phyloP scores from a whole-genome alignment of 2,329 filamentous ascomycete genomes.

The Pseudocercospora vitis region DNA sequence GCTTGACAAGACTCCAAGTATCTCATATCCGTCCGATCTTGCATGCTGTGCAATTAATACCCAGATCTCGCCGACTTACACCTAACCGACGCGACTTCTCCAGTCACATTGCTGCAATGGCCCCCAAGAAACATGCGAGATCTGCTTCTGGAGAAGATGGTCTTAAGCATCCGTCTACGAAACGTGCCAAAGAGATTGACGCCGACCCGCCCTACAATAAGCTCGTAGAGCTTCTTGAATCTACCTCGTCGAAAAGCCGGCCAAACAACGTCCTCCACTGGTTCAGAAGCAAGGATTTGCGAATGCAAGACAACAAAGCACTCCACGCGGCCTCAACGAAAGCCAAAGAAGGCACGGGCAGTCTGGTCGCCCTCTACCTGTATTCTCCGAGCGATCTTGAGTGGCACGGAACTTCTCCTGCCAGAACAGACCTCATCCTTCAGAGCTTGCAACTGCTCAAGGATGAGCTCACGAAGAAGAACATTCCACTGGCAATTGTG shows the following conservation, averaged over 20 bases:
- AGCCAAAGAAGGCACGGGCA: conserved; percentile 46
- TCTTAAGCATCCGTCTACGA: conserved; percentile 48
- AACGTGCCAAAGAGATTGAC: conserved; percentile 53
- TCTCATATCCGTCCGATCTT: not conserved
- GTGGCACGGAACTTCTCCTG: conserved; percentile 53
- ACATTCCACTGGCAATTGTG: conserved; percentile 52
- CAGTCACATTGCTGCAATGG: conserved; percentile 4
- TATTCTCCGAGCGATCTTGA: conserved; percentile 50
- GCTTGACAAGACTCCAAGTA: not conserved
- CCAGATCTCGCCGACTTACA: not conserved
- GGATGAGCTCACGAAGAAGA: conserved; percentile 47
- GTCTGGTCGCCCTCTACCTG: conserved; percentile 49
- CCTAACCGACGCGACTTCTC: not conserved
- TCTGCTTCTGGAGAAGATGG: conserved; percentile 24
- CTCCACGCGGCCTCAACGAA: conserved; percentile 49
- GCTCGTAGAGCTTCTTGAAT: conserved; percentile 42
- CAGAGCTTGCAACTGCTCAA: conserved; percentile 48
- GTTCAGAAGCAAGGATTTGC: conserved; percentile 54
- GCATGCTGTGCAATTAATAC: not conserved
- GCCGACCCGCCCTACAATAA: conserved; percentile 46
- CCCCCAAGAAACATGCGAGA: conserved; percentile 27
- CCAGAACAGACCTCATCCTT: conserved; percentile 51
- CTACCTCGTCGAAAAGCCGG: conserved; percentile 42
- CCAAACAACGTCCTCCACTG: conserved; percentile 50
- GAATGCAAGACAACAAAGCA: conserved; percentile 52